phyloP scores from a whole-genome alignment of 2,329 filamentous ascomycete genomes.

The Chrysoporthe puriensis region DNA sequence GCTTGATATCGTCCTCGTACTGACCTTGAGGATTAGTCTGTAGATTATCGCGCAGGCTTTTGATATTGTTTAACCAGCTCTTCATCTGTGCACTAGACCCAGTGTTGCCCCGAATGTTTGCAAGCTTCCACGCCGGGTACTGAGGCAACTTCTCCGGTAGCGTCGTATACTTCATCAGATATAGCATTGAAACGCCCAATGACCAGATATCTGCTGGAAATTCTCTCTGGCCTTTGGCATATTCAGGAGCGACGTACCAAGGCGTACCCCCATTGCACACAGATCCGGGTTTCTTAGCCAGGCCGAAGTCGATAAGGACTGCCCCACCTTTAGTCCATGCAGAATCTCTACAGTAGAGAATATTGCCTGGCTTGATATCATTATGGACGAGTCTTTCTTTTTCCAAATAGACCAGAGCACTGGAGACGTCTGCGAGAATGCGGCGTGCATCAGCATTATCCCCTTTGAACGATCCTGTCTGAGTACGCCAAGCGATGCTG shows the following conservation, averaged over 20 bases:
- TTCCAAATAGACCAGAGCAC: neutral
- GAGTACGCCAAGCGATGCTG: neutral
- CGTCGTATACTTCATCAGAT: neutral
- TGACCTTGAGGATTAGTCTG: no score
- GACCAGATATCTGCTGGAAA: neutral
- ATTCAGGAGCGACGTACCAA: constrained; percentile 6
- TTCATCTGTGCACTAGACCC: no score
- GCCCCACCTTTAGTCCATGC: neutral
- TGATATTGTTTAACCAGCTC: neutral
- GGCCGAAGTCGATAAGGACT: constrained; percentile 8
- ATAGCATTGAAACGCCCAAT: neutral
- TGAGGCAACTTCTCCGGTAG: neutral
- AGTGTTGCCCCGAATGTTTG: no score
- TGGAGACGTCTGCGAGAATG: constrained; percentile 3
- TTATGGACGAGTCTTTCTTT: neutral
- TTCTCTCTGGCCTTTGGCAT: neutral
- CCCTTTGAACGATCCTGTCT: neutral
- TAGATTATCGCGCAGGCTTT: neutral
- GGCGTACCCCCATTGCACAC: neutral
- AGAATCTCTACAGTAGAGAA: neutral
- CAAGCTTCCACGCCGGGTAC: neutral
- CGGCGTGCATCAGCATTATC: neutral
- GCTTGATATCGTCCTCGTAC: neutral
- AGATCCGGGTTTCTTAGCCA: neutral
- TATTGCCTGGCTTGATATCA: constrained; percentile 9